Evolutionary conservation across 1,139 yeast genomes (phyloP).

Genomic region (Blastobotrys proliferans): DNA sequence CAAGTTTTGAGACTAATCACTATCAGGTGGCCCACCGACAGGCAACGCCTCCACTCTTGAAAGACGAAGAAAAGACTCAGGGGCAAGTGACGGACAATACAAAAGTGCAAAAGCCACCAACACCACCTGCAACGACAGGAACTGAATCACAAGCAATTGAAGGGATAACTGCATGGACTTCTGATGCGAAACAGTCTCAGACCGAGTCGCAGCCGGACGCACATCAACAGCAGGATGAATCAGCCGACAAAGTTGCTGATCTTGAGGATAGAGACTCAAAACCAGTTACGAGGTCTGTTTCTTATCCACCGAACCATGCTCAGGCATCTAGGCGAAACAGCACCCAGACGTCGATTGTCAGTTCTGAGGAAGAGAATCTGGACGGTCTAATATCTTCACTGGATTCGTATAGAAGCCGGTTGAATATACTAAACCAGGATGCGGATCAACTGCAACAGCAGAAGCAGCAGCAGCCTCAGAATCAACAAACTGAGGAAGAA

Average conservation of each 20-base stretch:
- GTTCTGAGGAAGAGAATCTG: constrained; percentile 16
- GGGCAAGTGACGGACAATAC: constrained; percentile 1
- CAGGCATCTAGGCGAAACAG: background rate
- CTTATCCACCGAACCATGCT: background rate
- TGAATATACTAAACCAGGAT: constrained; percentile 13
- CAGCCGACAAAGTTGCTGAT: too few species aligned
- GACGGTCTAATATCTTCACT: constrained; percentile 17
- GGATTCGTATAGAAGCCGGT: constrained; percentile 18
- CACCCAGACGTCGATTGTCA: background rate
- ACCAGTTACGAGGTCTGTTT: constrained; percentile 2
- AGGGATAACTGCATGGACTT: constrained; percentile 9
- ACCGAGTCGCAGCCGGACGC: too few species aligned
- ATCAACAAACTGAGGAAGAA: background rate
- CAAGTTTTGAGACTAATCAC: constrained; percentile 8
- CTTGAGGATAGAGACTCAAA: background rate
- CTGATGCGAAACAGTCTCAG: too few species aligned
- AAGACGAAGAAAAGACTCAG: background rate
- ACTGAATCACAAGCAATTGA: constrained; percentile 7
- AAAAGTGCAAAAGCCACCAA: background rate
- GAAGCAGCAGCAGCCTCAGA: constrained; percentile 2
- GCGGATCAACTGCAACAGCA: background rate
- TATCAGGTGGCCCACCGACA: background rate
- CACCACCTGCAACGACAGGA: constrained; percentile 6
- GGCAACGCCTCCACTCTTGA: background rate
- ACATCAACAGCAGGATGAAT: too few species aligned